phyloP scores from a whole-genome alignment of 75 land plant genomes.

The Cupressus sempervirens region DNA sequence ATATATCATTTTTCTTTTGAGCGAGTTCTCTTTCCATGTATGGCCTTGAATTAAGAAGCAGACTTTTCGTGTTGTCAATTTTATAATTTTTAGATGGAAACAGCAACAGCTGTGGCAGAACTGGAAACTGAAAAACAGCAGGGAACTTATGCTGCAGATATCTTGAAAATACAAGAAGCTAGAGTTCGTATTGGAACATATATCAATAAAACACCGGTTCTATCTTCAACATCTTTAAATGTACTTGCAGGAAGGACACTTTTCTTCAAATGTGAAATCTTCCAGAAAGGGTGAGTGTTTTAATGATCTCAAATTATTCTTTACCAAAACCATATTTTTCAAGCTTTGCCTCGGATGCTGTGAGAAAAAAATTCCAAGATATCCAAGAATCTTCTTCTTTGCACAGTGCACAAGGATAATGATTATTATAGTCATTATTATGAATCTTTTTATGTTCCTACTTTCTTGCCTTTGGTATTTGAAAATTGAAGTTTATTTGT shows the following conservation, averaged over 20 bases:
- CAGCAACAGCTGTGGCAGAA: background rate
- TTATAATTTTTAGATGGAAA: conserved; percentile 10
- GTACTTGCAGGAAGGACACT: conserved; percentile 49
- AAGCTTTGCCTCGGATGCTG: background rate
- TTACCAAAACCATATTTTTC: background rate
- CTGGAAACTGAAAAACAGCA: conserved; percentile 7
- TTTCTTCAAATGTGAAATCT: conserved; percentile 85
- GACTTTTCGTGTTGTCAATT: background rate
- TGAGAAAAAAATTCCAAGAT: background rate
- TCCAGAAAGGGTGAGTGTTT: conserved; percentile 80
- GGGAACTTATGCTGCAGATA: conserved; percentile 58
- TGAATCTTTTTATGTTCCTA: background rate
- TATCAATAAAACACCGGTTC: conserved; percentile 62
- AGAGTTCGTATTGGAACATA: conserved; percentile 48
- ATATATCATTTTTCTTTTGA: background rate
- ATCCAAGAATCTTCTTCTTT: background rate
- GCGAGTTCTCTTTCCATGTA: background rate
- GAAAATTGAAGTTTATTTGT: background rate
- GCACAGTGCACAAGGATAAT: background rate
- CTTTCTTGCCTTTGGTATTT: background rate
- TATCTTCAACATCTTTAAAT: conserved; percentile 63
- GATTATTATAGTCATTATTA: background rate
- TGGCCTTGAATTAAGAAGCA: background rate
- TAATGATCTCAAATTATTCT: conserved; percentile 1
- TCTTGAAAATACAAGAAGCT: conserved; percentile 60